phyloP scores from a whole-genome alignment of 1,139 yeast species.

The Nakaseomyces kungkrabaensis region DNA sequence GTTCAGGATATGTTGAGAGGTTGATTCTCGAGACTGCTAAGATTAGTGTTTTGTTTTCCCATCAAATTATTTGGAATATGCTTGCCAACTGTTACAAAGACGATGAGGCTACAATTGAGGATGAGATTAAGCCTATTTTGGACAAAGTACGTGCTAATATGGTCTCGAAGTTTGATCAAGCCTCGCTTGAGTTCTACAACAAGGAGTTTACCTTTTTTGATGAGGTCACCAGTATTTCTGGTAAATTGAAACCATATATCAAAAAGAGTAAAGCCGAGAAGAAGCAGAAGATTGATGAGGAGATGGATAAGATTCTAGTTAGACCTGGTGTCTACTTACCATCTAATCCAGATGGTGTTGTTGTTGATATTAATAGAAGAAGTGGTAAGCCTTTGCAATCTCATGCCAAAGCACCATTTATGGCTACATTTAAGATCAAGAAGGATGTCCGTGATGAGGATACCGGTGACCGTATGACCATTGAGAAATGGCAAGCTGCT shows the following conservation, averaged over 20 bases:
- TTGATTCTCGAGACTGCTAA: slow-evolving; percentile 88
- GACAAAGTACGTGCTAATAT: slow-evolving; percentile 65
- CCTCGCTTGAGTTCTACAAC: slow-evolving; percentile 60
- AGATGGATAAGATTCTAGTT: slow-evolving; percentile 72
- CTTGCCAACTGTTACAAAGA: slow-evolving; percentile 86
- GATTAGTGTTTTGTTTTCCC: slow-evolving; percentile 85
- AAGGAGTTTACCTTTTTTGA: slow-evolving; percentile 83
- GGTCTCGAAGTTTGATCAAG: slow-evolving; percentile 48
- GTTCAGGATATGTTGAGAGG: slow-evolving; percentile 74
- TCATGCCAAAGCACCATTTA: slow-evolving; percentile 96
- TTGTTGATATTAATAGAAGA: slow-evolving; percentile 81
- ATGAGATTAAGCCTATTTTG: slow-evolving; percentile 70
- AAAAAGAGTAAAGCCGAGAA: slow-evolving; percentile 92
- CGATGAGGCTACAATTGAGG: slow-evolving; percentile 75
- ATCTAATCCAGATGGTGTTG: slow-evolving; percentile 92
- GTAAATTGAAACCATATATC: slow-evolving; percentile 86
- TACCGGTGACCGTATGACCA: slow-evolving; percentile 23
- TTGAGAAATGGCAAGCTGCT: slow-evolving; percentile 82
- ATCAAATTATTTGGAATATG: slow-evolving; percentile 98
- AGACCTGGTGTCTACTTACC: slow-evolving; percentile 87
- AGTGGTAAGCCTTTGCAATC: slow-evolving; percentile 96
- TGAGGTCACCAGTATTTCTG: slow-evolving; percentile 88
- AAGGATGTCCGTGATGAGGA: slow-evolving; percentile 46
- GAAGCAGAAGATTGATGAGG: slow-evolving; percentile 93
- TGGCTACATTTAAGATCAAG: slow-evolving; percentile 87